These are phyloP conservation scores for Fusarium clavum DNA, from an alignment of 2,329 filamentous ascomycete species.

Conservation along the genomic window DNA sequence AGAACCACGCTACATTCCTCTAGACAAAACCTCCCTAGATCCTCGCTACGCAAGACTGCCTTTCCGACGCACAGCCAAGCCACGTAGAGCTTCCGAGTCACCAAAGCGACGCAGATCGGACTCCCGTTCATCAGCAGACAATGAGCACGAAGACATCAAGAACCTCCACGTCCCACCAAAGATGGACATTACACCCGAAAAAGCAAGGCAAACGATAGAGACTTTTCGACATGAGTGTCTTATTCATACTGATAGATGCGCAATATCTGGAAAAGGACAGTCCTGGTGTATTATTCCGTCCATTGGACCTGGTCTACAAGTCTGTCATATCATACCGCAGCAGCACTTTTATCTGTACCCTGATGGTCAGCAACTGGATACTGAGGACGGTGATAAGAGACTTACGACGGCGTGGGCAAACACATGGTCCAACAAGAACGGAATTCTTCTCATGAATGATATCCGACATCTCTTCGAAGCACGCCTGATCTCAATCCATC, in stretches of 20 bases:
- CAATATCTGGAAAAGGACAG: slow-evolving; percentile 32
- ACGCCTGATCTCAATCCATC: slow-evolving; percentile 42
- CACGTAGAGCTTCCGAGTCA: neutral
- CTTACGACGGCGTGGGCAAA: neutral
- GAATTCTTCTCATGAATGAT: neutral
- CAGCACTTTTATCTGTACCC: slow-evolving; percentile 39
- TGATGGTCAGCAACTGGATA: neutral
- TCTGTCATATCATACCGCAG: slow-evolving; percentile 40
- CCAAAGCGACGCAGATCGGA: slow-evolving; percentile 11
- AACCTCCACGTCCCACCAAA: slow-evolving; percentile 6
- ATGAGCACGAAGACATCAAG: neutral
- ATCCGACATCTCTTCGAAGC: slow-evolving; percentile 25
- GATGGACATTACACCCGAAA: neutral
- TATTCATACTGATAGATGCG: slow-evolving; percentile 1
- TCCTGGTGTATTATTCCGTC: slow-evolving; percentile 23
- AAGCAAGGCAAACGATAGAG: neutral
- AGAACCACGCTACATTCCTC: slow-evolving; percentile 12
- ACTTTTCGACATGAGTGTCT: neutral
- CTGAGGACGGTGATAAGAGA: fast-evolving
- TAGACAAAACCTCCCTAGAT: slow-evolving; percentile 3
- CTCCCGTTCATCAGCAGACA: neutral
- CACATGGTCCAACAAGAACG: neutral
- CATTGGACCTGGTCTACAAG: slow-evolving; percentile 32
- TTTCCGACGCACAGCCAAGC: neutral
- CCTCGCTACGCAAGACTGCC: neutral